A percentile compares a stretch with the other conserved stretches of the same genome.
Evolutionary conservation across 306 rosid genomes (phyloP).

Genomic region (Erythrophleum fordii): DNA sequence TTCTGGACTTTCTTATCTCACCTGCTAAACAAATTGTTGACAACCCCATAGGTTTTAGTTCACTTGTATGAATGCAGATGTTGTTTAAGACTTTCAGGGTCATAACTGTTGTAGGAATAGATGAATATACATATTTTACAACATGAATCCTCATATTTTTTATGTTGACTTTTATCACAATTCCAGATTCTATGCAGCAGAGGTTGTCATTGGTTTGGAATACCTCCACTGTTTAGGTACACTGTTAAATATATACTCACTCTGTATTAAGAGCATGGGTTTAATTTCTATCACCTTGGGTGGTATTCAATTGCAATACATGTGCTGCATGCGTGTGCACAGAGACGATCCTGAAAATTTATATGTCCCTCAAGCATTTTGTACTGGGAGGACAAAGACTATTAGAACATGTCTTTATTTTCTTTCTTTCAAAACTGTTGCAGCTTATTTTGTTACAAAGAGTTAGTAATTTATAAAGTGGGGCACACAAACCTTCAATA

Average conservation of each 20-base stretch:
- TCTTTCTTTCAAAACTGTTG: not conserved
- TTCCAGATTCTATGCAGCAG: constrained; percentile 91
- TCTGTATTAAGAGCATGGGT: not conserved
- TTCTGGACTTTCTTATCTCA: constrained; percentile 17
- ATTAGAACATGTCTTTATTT: not conserved
- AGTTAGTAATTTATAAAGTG: not conserved
- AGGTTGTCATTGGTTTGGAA: constrained; percentile 89
- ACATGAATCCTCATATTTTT: constrained; percentile 1
- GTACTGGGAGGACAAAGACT: not conserved
- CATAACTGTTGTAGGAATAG: not conserved
- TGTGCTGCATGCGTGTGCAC: not conserved
- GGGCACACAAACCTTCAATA: not conserved
- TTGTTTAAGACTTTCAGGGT: not conserved
- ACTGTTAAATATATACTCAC: constrained; percentile 12
- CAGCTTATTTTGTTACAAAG: not conserved
- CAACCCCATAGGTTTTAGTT: constrained; percentile 9
- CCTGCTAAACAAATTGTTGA: constrained; percentile 23
- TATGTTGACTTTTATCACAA: constrained; percentile 35
- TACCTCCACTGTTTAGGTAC: constrained; percentile 98
- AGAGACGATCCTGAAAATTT: not conserved
- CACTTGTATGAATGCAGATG: not conserved
- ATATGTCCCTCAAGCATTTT: not conserved
- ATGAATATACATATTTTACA: not conserved
- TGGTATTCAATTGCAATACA: not conserved
- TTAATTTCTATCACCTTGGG: constrained; percentile 19